phyloP scores from a whole-genome alignment of 805 yeast species.

The Candida michaelii region DNA sequence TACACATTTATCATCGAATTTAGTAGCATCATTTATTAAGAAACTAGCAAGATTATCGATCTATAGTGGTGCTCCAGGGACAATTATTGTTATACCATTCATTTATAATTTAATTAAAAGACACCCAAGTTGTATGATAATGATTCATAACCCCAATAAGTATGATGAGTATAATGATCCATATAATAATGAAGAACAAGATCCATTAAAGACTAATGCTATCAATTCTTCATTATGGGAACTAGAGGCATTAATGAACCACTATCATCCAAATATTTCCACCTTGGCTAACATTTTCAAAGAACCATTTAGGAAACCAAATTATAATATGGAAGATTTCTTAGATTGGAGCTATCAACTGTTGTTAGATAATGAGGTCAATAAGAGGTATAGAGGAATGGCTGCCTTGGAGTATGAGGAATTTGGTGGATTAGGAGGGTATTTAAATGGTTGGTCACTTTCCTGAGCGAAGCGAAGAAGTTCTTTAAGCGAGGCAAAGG shows the following conservation, averaged over 20 bases:
- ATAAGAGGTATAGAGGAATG: conserved; percentile 64
- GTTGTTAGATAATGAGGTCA: conserved; percentile 60
- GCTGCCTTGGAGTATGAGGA: conserved; percentile 77
- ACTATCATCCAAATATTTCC: conserved; percentile 94
- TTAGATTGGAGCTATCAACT: conserved; percentile 83
- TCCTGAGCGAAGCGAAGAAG: no score
- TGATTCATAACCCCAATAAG: conserved; percentile 60
- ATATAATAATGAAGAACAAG: conserved; percentile 57
- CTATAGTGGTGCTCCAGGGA: conserved; percentile 83
- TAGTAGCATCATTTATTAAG: conserved; percentile 89
- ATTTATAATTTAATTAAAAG: conserved; percentile 83
- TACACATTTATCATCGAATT: conserved; percentile 78
- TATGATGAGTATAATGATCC: conserved; percentile 53
- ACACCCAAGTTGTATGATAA: conserved; percentile 91
- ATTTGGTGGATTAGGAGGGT: conserved; percentile 36
- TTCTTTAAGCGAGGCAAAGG: no score
- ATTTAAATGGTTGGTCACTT: conserved; percentile 30
- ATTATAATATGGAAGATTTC: conserved; percentile 91
- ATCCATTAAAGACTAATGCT: conserved; percentile 81
- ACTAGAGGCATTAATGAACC: conserved; percentile 70
- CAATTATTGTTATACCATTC: conserved; percentile 86
- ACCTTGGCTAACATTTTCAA: conserved; percentile 83
- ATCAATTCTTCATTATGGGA: conserved; percentile 92
- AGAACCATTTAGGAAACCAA: conserved; percentile 86
- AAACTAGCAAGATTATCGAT: conserved; percentile 72